Base-by-base conservation (phyloP, 768 basidiomycete species). In the Thelephora aurantiotincta region DNA sequence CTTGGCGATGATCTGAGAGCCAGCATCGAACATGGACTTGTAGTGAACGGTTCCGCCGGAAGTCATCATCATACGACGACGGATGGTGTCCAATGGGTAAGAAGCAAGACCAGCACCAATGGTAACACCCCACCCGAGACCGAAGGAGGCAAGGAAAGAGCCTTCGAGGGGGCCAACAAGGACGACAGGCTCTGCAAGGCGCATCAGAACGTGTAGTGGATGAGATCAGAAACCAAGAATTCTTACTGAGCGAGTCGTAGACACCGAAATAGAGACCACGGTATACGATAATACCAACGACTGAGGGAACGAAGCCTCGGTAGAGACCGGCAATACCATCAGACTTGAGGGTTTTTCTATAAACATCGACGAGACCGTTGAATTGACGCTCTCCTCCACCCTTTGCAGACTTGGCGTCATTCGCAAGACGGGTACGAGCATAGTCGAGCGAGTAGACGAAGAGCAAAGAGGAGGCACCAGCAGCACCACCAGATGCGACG, bases 21-120 rank as follows among this genome's bases (percentile, higher is more conserved):
- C 90, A 62, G 93, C 93, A 61, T 98, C 93, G 67, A 94, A 84
- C 92, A 97, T 97, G 57, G 87, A 89, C 77, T 93, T 94, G 83
- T 98, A 98, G 82, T 97, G 92, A 52, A 84, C 80, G 59, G 78
- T 77, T 59, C 80, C 83, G 58, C 94, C 96, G 19, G 94, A 97
- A 34, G 96, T 98, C 94, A 98, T 98, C 96, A 99, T 99, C 96
- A 99, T 99, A 58, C 96, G 91, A 83, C 96, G 93, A 81, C 84
- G 87, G 58, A 91, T 90, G 49, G 89, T 91, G 62, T 91, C 89
- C 48, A 90, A 77, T 67, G 88, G 89, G 62, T 91, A 91, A 13
- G 96, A 97, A 64, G 93, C 93, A 70, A 98, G 86, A 79, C 94
- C 94, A 68, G 94, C 92, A 82, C 89, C 91, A 60, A 90, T 92